Base-by-base conservation (phyloP, 495 filamentous ascomycete species). In the Penicillium robsamsonii region DNA sequence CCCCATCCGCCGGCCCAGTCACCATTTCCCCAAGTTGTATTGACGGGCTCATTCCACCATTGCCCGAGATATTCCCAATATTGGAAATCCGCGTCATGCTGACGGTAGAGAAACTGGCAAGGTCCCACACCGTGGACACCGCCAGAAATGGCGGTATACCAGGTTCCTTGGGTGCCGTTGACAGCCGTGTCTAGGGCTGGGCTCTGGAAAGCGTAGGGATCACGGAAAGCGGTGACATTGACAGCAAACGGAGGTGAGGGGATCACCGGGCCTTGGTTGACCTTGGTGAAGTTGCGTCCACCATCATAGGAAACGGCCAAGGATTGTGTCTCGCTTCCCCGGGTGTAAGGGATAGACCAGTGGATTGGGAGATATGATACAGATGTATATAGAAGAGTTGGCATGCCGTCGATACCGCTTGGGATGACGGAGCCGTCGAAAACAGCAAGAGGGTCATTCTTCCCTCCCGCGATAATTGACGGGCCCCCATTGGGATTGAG, bases 341-440 rank as follows among this genome's bases (percentile, higher is more conserved):
- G 56, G 35, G 48, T 58, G 47, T 66, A 66, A 22, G 63, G 63
- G 17, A 66, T 58, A n/a, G 60, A 58, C 63, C 63, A 66, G 37
- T 66, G 60, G 42, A 66, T 66, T 17, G 63, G 63, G 11, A 63
- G 55, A 31, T 42, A 63, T 2, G 57, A 60, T 10, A 66, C 63
- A 13, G 58, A 60, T 25, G 63, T 65, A 52, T 65, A 65, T 11
- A 65, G 27, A 8, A 65, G 57, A 20, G 63, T 65, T 4, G 63
- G 63, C 37, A 53, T 53, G 35, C 56, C 56, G 48, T 62, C 43
- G 8, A 65, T 57, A 1, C 63, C 63, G 6, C 37, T 38, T 11
- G 59, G 59, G 38, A 65, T 62, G 43, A 65, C 63, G 0, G 63
- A 59, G 13, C 63, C 63, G 43, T 65, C 63, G 30, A 65, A 65